Evolutionary conservation across 2,329 filamentous ascomycete species (phyloP), one percentile per base, ranked within the genome.

Genomic region (Trichoderma breve): DNA sequence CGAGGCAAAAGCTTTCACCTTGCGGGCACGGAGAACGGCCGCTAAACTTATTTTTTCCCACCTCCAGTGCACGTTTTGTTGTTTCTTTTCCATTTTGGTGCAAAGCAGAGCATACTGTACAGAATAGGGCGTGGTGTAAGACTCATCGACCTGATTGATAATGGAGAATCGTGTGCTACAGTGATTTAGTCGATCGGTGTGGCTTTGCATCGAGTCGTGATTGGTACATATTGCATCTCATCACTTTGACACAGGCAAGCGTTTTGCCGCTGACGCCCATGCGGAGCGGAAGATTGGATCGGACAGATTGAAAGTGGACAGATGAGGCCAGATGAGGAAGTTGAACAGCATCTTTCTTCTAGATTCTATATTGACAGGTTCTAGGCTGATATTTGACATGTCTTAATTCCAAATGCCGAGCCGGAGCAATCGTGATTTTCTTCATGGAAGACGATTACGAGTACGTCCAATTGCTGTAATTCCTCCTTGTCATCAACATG

Each of bases 1-100:
- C 26, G 43, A 70, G 76, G 57, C 68, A 75, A 75, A 30, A 72
- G 72, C 62, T 15, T 34, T 34, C 6, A 4, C 21, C 39, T 53
- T 65, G 26, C 26, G 26, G 32, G 34, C 30, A 63, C 34, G 32
- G 15, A 34, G 6, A 64, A 62, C 66, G 57, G 39, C 68, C 58
- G 60, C 60, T 63, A 70, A 63, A 63, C 43, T 64, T 63, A 28
- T 57, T 62, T 53, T 70, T 55, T 30, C n/a, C 39, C 39, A 8
- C 39, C 15, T 43, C 39, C 34, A 36, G 34, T 36, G 34, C 14
- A 43, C 18, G 18, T 9, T 43, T 55, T 70, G 55, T 55, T 70
- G 53, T 30, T 60, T 58, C 9, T 58, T 57, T 26, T 28, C 53
- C 26, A 3, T 12, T 58, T 26, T 30, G 39, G 26, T 26, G 28